These are phyloP conservation scores for Diaporthe destruens DNA, from an alignment of 2,329 filamentous ascomycete genomes.

Conservation along the genomic window DNA sequence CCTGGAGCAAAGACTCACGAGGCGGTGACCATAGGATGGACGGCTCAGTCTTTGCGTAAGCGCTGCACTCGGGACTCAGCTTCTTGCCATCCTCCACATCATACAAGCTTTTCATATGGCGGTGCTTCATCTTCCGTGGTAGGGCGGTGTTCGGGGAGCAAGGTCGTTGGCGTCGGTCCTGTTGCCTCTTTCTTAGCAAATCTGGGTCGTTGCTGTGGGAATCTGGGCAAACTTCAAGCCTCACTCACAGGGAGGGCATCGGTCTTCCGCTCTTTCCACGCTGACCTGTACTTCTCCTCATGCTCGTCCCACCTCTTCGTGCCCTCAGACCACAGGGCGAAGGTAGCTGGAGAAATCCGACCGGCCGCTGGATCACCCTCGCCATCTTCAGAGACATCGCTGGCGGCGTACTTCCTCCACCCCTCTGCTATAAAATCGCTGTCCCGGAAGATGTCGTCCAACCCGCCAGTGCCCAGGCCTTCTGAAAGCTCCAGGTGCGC, in stretches of 20 bases:
- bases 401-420: constrained; percentile 40
- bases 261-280: constrained; percentile 17
- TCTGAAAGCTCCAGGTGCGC: constrained; percentile 11
- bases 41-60: constrained; percentile 35
- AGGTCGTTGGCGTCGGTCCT: constrained; percentile 39
- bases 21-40: constrained; percentile 39
- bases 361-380: constrained; percentile 55
- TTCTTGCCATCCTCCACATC: constrained; percentile 46
- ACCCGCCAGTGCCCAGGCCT: constrained; percentile 28
- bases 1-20: constrained; percentile 14
- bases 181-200: constrained; percentile 11
- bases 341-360: constrained; percentile 58
- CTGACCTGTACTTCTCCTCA: constrained; percentile 31
- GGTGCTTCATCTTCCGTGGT: constrained; percentile 29
- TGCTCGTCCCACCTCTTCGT: constrained; percentile 49
- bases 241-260: constrained; percentile 35
- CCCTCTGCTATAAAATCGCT: constrained; percentile 12
- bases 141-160: constrained; percentile 36
- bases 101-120: constrained; percentile 44
- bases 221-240: neutral
- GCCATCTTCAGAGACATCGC: constrained; percentile 53
- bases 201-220: no score
- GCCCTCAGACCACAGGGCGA: constrained; percentile 54
- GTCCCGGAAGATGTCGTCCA: constrained; percentile 20
- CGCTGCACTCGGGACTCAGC: constrained; percentile 36